Evolutionary conservation across 225 moss, liverwort and hornwort genomes (phyloP), one percentile per base, ranked within the genome.

Genomic region (Pseudisothecium myosuroides): DNA sequence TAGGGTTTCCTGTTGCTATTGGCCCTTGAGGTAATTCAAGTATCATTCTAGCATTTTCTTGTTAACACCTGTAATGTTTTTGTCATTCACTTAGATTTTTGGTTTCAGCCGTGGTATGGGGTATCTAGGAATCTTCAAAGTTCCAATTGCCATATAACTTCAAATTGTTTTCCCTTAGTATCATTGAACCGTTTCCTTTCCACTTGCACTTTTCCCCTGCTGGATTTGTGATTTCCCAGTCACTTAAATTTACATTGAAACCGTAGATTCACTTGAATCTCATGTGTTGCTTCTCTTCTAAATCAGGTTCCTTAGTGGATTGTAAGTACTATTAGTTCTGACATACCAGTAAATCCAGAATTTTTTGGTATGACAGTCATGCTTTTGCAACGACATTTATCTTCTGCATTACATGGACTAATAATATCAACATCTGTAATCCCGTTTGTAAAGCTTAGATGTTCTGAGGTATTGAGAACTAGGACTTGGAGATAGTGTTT

Each of bases 11-110:
- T 80, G 43, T 85, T 85, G 83, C 78, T 77, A 66, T 83, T 71
- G 81, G 60, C 88, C 69, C 89, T 89, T 87, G 78, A 80, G 66
- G 31, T 80, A 64, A 92, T 88, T 80, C 79, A 83, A 86, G 66
- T 52, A 83, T 74, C 78, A 83, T 78, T 72, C 55, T 36, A 82
- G 82, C 85, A 82, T 77, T 85, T 77, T 82, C 54, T 73, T 67
- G 77, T 90, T 12, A 43, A 41, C 74, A 60, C 15, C 49, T 69
- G 64, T 43, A 14, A 39, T 83, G 34, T 45, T 15, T 73, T 39
- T 83, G 37, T 47, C 55, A 36, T 45, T 22, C 41, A 43, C 52
- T 52, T 75, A 4, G 52, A 19, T 52, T 41, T 52, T 23, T 23
- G 39, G 36, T 45, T 69, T 47, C 27, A 80, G 58, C 14, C 68